Percentiles rank a stretch among this genome's conserved stretches.
These are phyloP conservation scores for Reticulascus tulasneorum DNA, from an alignment of 2,329 filamentous ascomycete species.

Conservation along the genomic window DNA sequence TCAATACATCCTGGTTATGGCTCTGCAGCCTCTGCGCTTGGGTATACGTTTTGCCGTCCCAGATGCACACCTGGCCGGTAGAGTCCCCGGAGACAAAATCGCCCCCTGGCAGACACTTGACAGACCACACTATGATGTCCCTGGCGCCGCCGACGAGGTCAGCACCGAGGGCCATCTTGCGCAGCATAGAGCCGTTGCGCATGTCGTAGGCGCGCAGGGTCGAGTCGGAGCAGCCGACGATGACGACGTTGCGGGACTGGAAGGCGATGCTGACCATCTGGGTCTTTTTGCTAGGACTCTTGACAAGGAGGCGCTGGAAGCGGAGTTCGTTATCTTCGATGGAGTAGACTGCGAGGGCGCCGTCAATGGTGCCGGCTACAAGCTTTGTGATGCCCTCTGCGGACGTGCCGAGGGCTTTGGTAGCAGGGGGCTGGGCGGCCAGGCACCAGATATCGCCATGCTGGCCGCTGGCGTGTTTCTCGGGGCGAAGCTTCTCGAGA, in stretches of 20 bases:
- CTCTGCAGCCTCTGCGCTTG: conserved; percentile 80
- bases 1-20: conserved; percentile 86
- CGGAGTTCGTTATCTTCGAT: conserved; percentile 79
- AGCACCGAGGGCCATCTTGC: conserved; percentile 81
- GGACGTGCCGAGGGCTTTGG: conserved; percentile 18
- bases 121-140: conserved; percentile 87
- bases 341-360: conserved; percentile 80
- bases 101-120: conserved; percentile 81
- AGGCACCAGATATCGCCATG: conserved; percentile 98
- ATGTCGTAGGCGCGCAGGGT: conserved; percentile 90
- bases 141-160: conserved; percentile 73
- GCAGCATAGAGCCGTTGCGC: conserved; percentile 68
- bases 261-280: conserved; percentile 90
- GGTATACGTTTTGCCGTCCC: conserved; percentile 89
- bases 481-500: conserved; percentile 70
- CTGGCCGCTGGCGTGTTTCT: conserved; percentile 82
- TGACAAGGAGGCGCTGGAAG: conserved; percentile 71
- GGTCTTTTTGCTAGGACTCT: conserved; percentile 77
- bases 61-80: conserved; percentile 87
- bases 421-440: conserved; percentile 67
- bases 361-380: conserved; percentile 85
- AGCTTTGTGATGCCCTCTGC: conserved; percentile 52
- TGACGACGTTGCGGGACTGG: conserved; percentile 74
- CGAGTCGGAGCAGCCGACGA: conserved; percentile 94
- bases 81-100: conserved; percentile 95